Conservation (phyloP, 2,329 filamentous ascomycete genomes). For the Aspergillus felis region DNA sequence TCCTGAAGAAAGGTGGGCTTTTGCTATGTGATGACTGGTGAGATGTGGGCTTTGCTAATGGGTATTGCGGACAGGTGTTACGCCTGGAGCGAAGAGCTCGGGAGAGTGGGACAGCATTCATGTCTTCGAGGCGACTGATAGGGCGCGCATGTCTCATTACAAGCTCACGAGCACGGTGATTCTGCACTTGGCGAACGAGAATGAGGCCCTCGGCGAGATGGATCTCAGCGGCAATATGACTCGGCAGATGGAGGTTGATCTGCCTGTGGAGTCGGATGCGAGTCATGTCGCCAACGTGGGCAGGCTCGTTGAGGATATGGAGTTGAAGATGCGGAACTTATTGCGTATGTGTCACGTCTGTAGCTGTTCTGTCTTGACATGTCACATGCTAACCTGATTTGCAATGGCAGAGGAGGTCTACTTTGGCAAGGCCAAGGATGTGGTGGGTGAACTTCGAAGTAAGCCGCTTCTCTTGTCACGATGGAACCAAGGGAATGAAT, state of each 20-base stretch:
- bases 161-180: slow-evolving; percentile 98
- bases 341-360: slow-evolving; percentile 52
- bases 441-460: slow-evolving; percentile 92
- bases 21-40: not conserved
- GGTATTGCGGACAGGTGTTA: slow-evolving; percentile 50
- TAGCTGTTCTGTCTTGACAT: not conserved
- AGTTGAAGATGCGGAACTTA: slow-evolving; percentile 97
- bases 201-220: slow-evolving; percentile 70
- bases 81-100: slow-evolving; percentile 62
- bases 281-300: slow-evolving; percentile 96
- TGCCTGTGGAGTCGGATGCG: slow-evolving; percentile 83
- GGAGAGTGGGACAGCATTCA: slow-evolving; percentile 98
- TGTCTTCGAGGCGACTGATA: slow-evolving; percentile 94
- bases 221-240: slow-evolving; percentile 98
- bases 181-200: slow-evolving; percentile 71
- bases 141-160: slow-evolving; percentile 88
- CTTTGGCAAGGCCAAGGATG: slow-evolving; percentile 98
- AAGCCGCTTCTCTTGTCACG: slow-evolving; percentile 24
- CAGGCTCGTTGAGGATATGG: slow-evolving; percentile 95
- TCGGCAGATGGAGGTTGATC: slow-evolving; percentile 86
- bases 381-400: slow-evolving; percentile 13
- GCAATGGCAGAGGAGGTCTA: slow-evolving; percentile 75
- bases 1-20: slow-evolving; percentile 83
- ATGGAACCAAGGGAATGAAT: not conserved
- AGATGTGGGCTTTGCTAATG: slow-evolving; percentile 2